Percentiles rank a stretch among this genome's conserved stretches.
These are phyloP conservation scores for Cyclotella kingstonii DNA, from an alignment of 108 stramenopile species.

Conservation along the genomic window DNA sequence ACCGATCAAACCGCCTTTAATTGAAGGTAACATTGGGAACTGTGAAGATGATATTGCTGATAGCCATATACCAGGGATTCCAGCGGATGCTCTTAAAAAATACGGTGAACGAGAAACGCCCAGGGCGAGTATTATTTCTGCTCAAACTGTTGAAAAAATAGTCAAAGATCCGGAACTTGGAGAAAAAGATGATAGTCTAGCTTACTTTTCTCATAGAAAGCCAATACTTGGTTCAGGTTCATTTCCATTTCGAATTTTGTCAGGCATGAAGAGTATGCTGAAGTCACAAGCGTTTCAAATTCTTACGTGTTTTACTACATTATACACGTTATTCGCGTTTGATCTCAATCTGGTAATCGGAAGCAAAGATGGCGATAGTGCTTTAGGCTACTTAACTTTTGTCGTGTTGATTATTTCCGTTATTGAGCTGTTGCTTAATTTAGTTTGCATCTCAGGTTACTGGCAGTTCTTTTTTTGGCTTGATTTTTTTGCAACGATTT, in stretches of 20 bases:
- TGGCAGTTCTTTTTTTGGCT: constrained; percentile 54
- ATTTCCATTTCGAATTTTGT: constrained; percentile 4
- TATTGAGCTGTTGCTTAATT: constrained; percentile 36
- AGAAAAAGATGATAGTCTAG: neutral
- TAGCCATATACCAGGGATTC: constrained; percentile 42
- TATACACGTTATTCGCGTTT: constrained; percentile 47
- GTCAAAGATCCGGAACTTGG: constrained; percentile 37
- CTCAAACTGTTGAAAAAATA: neutral
- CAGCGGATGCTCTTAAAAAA: constrained; percentile 32
- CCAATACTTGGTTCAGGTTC: constrained; percentile 11
- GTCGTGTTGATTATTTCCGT: constrained; percentile 34
- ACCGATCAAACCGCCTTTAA: constrained; percentile 4
- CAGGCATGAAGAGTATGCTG: constrained; percentile 14
- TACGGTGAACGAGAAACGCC: constrained; percentile 11
- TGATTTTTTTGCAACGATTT: constrained; percentile 38
- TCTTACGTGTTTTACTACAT: constrained; percentile 38
- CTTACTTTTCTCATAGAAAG: neutral
- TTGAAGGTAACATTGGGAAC: neutral
- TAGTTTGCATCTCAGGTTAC: constrained; percentile 38
- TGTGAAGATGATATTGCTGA: neutral
- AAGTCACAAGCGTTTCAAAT: constrained; percentile 37
- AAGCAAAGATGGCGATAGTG: constrained; percentile 19
- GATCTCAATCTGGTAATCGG: constrained; percentile 44
- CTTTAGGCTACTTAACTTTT: constrained; percentile 26
- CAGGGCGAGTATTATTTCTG: constrained; percentile 35